Conservation (phyloP, 768 basidiomycete genomes). For the Tephrocybe sp. region DNA sequence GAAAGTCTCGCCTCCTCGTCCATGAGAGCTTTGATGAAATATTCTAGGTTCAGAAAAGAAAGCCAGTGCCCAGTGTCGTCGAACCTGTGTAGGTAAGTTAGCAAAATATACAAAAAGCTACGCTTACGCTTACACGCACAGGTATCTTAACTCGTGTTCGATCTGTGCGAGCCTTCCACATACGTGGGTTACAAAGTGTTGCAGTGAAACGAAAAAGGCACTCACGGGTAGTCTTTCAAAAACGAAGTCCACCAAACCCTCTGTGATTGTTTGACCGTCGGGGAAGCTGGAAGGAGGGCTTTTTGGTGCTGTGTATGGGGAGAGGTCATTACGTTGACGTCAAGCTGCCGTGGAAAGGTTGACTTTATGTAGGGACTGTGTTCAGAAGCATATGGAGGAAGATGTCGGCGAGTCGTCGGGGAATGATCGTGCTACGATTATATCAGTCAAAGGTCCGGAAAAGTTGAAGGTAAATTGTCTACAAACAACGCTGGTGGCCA, state of each 20-base stretch:
- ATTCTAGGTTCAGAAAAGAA: slow-evolving; percentile 62
- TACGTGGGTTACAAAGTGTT: too few relatives aligned
- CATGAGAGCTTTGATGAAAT: slow-evolving; percentile 52
- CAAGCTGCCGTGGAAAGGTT: slow-evolving; percentile 37
- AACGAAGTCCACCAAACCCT: slow-evolving; percentile 46
- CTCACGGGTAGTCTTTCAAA: slow-evolving; percentile 36
- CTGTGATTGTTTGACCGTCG: slow-evolving; percentile 33
- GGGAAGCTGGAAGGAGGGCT: slow-evolving; percentile 33
- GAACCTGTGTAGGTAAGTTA: slow-evolving; percentile 42
- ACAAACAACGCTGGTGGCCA: slow-evolving; percentile 28
- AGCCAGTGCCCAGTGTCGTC: slow-evolving; percentile 64
- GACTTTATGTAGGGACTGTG: slow-evolving; percentile 34
- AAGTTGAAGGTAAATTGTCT: background rate
- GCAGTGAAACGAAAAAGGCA: background rate
- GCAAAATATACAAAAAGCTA: background rate
- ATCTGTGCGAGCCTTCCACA: slow-evolving; percentile 50
- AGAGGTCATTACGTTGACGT: slow-evolving; percentile 36
- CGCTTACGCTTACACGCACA: slow-evolving; percentile 37
- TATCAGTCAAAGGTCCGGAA: slow-evolving; percentile 2
- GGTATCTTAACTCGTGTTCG: slow-evolving; percentile 44
- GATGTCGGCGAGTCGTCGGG: slow-evolving; percentile 28
- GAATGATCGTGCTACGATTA: slow-evolving; percentile 29
- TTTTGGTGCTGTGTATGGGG: slow-evolving; percentile 31
- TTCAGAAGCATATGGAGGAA: slow-evolving; percentile 33
- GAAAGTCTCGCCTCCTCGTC: slow-evolving; percentile 49